Evolutionary conservation across 192 early-diverging fungal species (phyloP).

Genomic region (Coemansia sp.): DNA sequence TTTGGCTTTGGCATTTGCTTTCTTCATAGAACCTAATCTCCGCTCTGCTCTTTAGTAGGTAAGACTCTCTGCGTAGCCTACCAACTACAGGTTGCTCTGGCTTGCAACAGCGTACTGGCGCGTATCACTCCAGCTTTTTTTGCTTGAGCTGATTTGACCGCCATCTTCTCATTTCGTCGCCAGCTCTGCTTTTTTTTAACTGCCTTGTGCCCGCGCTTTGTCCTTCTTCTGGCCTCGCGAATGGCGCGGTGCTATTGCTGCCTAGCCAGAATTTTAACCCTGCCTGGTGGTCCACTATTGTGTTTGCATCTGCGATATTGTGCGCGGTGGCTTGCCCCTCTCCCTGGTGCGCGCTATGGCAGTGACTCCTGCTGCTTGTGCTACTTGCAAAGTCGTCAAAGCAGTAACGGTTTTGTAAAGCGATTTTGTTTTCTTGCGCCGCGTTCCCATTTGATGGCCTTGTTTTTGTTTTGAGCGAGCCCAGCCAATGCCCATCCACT

Average conservation of each 20-base stretch:
- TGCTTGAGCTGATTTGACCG: background rate
- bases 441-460: conserved; percentile 22
- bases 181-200: background rate
- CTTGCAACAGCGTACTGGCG: background rate
- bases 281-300: conserved; percentile 10
- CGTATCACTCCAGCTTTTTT: background rate
- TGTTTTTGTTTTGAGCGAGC: conserved; percentile 29
- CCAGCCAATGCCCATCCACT: background rate
- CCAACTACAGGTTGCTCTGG: background rate
- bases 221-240: background rate
- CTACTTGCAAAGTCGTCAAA: background rate
- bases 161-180: background rate
- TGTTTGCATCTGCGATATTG: background rate
- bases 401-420: background rate
- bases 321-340: conserved; percentile 6
- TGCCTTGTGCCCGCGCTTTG: background rate
- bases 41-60: conserved; percentile 6
- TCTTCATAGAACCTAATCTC: conserved; percentile 5
- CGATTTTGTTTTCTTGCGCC: conserved; percentile 7
- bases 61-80: background rate
- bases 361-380: background rate
- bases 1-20: conserved; percentile 5
- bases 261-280: background rate
- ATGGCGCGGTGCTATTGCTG: background rate
- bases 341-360: background rate